phyloP scores from a whole-genome alignment of 495 filamentous ascomycete species.

The Neurospora pannonica region DNA sequence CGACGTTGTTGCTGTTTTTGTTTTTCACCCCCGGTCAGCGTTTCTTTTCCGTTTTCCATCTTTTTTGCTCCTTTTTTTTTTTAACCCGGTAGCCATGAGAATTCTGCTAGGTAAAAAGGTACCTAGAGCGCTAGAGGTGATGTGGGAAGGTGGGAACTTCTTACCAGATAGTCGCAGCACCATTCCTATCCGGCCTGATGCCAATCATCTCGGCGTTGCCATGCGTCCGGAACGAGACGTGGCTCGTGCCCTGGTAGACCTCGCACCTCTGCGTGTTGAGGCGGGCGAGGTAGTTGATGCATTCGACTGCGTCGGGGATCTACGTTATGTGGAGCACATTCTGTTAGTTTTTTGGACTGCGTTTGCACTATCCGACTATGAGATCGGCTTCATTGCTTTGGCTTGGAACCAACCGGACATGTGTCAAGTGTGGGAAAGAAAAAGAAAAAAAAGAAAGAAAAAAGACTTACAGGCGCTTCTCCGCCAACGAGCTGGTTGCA shows the following conservation, averaged over 20 bases:
- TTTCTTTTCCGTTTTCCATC: not conserved
- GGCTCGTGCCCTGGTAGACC: not conserved
- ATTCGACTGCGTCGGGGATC: not conserved
- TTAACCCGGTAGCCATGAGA: too few species aligned
- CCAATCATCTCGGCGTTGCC: not conserved
- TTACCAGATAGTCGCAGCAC: not conserved
- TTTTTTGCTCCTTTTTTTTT: not conserved
- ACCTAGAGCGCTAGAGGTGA: too few species aligned
- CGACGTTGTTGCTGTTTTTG: not conserved
- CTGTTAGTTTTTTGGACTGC: not conserved
- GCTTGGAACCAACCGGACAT: too few species aligned
- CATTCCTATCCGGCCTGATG: not conserved
- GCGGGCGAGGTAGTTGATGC: not conserved
- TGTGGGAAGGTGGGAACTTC: not conserved
- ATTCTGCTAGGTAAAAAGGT: too few species aligned
- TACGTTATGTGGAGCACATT: not conserved
- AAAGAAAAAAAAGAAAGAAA: too few species aligned
- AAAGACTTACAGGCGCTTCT: not conserved
- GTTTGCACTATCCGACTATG: too few species aligned
- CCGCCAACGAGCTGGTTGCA: not conserved
- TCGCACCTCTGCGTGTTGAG: not conserved
- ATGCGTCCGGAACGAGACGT: not conserved
- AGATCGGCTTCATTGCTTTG: too few species aligned
- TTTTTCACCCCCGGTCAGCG: not conserved
- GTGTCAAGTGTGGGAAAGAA: not conserved